Conservation (phyloP, 192 early-diverging fungal species). For the Dimargaris verticillata region DNA sequence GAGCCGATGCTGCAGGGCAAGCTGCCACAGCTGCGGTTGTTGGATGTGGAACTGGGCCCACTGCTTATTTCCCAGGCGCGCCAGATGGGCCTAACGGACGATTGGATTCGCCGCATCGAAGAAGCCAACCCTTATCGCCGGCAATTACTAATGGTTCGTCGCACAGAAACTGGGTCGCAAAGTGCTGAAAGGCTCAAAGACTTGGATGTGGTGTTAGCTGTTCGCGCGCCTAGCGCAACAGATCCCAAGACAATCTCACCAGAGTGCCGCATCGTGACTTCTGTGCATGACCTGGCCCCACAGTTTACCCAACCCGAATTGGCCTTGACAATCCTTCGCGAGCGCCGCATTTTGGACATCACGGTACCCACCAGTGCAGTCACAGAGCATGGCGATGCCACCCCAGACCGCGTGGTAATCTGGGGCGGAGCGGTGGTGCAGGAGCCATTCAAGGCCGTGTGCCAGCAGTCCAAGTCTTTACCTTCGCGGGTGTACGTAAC, state of each 20-base stretch:
- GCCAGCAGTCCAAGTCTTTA: constrained; percentile 12
- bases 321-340: constrained; percentile 17
- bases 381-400: constrained; percentile 10
- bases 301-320: constrained; percentile 11
- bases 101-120: constrained; percentile 9
- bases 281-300: constrained; percentile 16
- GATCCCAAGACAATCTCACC: constrained; percentile 6
- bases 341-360: constrained; percentile 12
- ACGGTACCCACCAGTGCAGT: constrained; percentile 14
- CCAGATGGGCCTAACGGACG: constrained; percentile 13
- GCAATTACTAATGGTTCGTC: constrained; percentile 13
- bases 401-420: constrained; percentile 10
- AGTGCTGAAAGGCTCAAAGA: constrained; percentile 13
- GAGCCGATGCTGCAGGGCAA: constrained; percentile 12
- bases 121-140: neutral
- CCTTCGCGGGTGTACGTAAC: constrained; percentile 22
- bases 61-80: constrained; percentile 12
- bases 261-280: constrained; percentile 7
- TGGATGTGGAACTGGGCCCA: constrained; percentile 18
- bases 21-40: constrained; percentile 8
- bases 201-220: constrained; percentile 15
- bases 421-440: constrained; percentile 22
- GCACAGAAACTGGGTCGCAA: constrained; percentile 3
- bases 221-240: no score
- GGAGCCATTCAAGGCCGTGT: constrained; percentile 14